Evolutionary conservation across 75 land plant species (phyloP).

Genomic region (Picea glauca): DNA sequence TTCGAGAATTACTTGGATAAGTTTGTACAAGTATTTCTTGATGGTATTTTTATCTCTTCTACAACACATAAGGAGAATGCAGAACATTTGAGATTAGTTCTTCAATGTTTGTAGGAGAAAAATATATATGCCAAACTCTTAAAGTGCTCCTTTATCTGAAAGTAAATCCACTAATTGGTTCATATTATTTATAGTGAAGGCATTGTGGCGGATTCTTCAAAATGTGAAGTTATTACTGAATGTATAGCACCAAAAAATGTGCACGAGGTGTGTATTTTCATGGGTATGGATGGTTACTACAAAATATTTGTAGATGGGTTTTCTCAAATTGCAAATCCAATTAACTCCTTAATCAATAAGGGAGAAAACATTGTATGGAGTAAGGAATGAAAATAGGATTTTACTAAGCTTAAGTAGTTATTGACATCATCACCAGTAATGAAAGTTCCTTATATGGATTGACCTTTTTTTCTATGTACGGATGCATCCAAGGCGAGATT

Average conservation of each 20-base stretch:
- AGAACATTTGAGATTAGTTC: background rate
- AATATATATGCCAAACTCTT: conserved; percentile 7
- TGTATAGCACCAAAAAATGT: background rate
- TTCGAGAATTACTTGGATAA: background rate
- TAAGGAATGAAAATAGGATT: background rate
- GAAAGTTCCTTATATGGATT: background rate
- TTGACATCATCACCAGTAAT: background rate
- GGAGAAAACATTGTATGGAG: background rate
- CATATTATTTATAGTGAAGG: conserved; percentile 8
- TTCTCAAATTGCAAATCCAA: conserved; percentile 1
- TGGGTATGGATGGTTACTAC: conserved; percentile 16
- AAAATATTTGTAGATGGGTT: conserved; percentile 3
- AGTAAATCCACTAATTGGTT: conserved; percentile 7
- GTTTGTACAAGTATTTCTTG: conserved; percentile 11
- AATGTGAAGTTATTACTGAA: background rate
- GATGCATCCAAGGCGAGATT: background rate
- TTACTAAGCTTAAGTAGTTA: background rate
- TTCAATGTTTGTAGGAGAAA: conserved; percentile 4
- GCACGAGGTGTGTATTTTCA: conserved; percentile 6
- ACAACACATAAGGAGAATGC: no score
- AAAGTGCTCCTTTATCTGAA: conserved; percentile 9
- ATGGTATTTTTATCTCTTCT: background rate
- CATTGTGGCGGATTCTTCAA: conserved; percentile 2
- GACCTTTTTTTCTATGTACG: background rate
- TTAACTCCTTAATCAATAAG: background rate